Evolutionary conservation across 495 filamentous ascomycete genomes (phyloP).

Genomic region (Cercophora newfieldiana): DNA sequence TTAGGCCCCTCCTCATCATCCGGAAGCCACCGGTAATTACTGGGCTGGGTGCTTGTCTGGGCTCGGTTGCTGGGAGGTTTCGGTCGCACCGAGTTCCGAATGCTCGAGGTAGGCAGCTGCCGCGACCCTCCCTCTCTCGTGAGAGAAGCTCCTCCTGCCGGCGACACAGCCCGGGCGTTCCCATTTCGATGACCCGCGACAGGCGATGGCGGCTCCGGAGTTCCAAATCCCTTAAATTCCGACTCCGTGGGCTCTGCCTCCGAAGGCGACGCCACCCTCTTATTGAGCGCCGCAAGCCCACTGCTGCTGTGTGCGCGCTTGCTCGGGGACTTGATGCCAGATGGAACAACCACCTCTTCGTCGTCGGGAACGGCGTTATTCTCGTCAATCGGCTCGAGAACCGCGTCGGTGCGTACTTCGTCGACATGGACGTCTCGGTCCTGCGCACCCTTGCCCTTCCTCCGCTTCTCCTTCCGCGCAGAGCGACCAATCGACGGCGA

Average conservation of each 20-base stretch:
- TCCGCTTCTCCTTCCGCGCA: not conserved
- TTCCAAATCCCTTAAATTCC: not conserved
- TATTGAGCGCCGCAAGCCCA: not conserved
- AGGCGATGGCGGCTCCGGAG: not conserved
- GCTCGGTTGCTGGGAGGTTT: not conserved
- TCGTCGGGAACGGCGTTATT: not conserved
- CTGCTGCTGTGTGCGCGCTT: not conserved
- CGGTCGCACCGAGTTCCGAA: not conserved
- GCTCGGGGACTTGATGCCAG: not conserved
- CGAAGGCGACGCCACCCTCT: not conserved
- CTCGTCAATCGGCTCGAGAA: not conserved
- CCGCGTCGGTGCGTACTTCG: not conserved
- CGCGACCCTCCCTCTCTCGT: not conserved
- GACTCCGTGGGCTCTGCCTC: not conserved
- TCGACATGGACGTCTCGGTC: too few species aligned
- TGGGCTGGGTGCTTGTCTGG: not conserved
- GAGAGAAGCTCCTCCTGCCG: too few species aligned
- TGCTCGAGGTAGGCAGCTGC: not conserved
- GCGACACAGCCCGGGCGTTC: not conserved
- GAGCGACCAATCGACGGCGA: not conserved
- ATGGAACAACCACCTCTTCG: conserved; percentile 1
- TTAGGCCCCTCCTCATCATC: not conserved
- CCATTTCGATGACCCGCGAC: not conserved
- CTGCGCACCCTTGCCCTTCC: not conserved
- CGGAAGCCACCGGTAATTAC: not conserved